Conservation (phyloP, 1,284 basidiomycete genomes). For the Marasmius oreades region DNA sequence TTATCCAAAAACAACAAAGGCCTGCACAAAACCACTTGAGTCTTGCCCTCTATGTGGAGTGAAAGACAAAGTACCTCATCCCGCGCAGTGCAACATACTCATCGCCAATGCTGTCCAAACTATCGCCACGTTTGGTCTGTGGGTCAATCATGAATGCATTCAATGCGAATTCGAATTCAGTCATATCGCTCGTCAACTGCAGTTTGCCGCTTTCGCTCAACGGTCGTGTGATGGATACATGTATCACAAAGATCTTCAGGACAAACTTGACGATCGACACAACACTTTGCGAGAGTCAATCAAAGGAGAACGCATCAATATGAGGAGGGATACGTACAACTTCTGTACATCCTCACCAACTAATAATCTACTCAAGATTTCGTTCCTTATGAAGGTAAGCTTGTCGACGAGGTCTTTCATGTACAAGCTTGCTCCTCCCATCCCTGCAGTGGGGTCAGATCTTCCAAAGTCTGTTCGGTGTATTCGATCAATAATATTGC, state of each 20-base stretch:
- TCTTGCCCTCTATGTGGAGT: not conserved
- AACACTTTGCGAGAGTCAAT: slow-evolving; percentile 44
- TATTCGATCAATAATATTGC: slow-evolving; percentile 73
- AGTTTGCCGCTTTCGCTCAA: slow-evolving; percentile 88
- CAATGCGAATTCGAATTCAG: slow-evolving; percentile 89
- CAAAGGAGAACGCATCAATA: not conserved
- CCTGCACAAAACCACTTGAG: slow-evolving; percentile 35
- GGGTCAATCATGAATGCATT: slow-evolving; percentile 70
- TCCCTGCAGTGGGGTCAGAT: slow-evolving; percentile 59
- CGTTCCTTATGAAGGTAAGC: slow-evolving; percentile 72
- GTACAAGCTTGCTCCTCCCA: slow-evolving; percentile 75
- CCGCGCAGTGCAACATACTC: slow-evolving; percentile 79
- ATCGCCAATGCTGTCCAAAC: slow-evolving; percentile 69
- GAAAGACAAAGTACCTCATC: slow-evolving; percentile 55
- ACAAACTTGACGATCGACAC: slow-evolving; percentile 68
- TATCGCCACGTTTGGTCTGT: slow-evolving; percentile 56
- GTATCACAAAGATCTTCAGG: slow-evolving; percentile 82
- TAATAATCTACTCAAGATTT: slow-evolving; percentile 68
- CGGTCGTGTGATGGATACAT: slow-evolving; percentile 85
- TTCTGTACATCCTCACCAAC: slow-evolving; percentile 67
- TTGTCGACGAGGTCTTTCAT: slow-evolving; percentile 90
- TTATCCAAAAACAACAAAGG: slow-evolving; percentile 87
- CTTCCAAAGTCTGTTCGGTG: slow-evolving; percentile 83
- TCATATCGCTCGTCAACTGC: slow-evolving; percentile 92
- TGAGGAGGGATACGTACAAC: slow-evolving; percentile 52